Evolutionary conservation across 2,329 filamentous ascomycete species (phyloP).

Genomic region (Aureobasidium musti): DNA sequence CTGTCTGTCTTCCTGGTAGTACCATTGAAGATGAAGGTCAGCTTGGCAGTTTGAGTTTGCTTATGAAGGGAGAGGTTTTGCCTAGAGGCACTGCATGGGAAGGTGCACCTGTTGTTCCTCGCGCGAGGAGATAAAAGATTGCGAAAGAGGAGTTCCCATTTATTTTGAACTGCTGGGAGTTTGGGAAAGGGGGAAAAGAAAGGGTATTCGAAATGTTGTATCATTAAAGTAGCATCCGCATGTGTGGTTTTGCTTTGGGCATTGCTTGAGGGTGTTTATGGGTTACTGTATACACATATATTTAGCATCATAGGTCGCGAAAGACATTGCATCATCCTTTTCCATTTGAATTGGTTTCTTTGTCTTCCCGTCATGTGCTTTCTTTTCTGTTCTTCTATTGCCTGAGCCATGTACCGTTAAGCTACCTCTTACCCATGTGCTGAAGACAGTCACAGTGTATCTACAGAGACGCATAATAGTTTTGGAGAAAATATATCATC

Average conservation of each 20-base stretch:
- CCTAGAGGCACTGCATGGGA: conserved; percentile 6
- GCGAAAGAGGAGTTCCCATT: background rate
- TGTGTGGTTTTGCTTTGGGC: background rate
- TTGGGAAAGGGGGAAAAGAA: too few relatives aligned
- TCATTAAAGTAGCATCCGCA: background rate
- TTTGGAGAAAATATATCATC: too few relatives aligned
- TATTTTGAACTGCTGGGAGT: too few relatives aligned
- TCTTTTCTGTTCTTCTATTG: too few relatives aligned
- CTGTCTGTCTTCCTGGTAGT: conserved; percentile 14
- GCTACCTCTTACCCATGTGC: too few relatives aligned
- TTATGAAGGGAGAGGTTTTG: conserved; percentile 14
- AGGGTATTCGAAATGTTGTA: background rate
- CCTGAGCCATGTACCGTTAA: too few relatives aligned
- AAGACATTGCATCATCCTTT: background rate
- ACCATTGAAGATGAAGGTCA: conserved; percentile 3
- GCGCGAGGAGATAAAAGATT: background rate
- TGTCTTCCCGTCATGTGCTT: too few relatives aligned
- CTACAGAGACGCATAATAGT: too few relatives aligned
- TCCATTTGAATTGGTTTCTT: too few relatives aligned
- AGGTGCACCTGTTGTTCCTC: conserved; percentile 8
- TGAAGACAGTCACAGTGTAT: too few relatives aligned
- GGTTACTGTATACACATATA: background rate
- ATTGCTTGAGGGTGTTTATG: background rate
- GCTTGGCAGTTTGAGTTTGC: background rate
- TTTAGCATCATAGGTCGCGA: background rate